A percentile compares a stretch with the other conserved stretches of the same genome.
These are phyloP conservation scores for Cerioporus squamosus DNA, from an alignment of 1,284 basidiomycete species.

Conservation along the genomic window DNA sequence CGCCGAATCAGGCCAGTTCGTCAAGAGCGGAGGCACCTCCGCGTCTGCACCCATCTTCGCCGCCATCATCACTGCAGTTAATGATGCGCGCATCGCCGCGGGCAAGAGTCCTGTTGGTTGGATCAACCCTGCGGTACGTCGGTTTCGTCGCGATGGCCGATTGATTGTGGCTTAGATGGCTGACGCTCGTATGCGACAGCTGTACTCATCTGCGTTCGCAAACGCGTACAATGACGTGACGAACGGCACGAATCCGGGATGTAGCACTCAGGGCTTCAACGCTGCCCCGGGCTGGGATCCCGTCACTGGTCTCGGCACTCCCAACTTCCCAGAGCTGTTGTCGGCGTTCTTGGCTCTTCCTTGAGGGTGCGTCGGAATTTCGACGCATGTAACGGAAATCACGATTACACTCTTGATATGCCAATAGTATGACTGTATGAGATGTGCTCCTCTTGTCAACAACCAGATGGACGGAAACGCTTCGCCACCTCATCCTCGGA, in stretches of 20 bases:
- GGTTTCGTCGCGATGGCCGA: background rate
- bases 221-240: slow-evolving; percentile 49
- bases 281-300: slow-evolving; percentile 43
- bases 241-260: slow-evolving; percentile 28
- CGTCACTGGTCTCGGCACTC: slow-evolving; percentile 36
- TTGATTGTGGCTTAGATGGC: background rate
- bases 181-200: slow-evolving; percentile 23
- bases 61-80: slow-evolving; percentile 57
- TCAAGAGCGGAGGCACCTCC: slow-evolving; percentile 13
- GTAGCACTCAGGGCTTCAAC: slow-evolving; percentile 28
- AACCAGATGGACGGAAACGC: no score
- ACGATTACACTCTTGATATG: no score
- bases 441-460: no score
- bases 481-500: no score
- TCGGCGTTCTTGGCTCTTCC: slow-evolving; percentile 11
- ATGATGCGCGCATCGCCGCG: slow-evolving; percentile 52
- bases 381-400: no score
- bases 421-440: no score
- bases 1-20: slow-evolving; percentile 34
- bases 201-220: slow-evolving; percentile 33
- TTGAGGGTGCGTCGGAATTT: background rate
- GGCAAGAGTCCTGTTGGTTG: slow-evolving; percentile 55
- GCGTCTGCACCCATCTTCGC: slow-evolving; percentile 38
- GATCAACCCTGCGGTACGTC: slow-evolving; percentile 53
- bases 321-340: slow-evolving; percentile 24